Base-by-base conservation (phyloP, 2,329 filamentous ascomycete species). In the Helotiales sp. region DNA sequence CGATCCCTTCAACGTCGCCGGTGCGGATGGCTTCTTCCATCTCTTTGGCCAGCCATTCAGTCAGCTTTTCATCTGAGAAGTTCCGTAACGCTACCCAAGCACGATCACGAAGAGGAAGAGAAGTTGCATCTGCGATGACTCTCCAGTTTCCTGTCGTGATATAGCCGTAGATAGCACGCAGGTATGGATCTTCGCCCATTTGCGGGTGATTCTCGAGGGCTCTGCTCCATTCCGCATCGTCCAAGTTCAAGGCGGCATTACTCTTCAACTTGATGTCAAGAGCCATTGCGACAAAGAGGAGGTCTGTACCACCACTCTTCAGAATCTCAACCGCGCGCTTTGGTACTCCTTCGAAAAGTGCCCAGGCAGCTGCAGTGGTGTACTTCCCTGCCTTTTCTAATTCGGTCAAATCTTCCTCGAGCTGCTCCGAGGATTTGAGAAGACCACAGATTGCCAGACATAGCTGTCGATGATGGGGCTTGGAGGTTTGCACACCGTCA, bases 121-220 rank as follows among this genome's bases (percentile, higher is more conserved):
- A 91, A 22, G 85, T 82, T 75, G 93, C 91, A 70, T 90, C 86
- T 45, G 91, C 89, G 47, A 96, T 91, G 47, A 86, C 85, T 20
- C 86, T 82, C 93, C 93, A 96, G 76, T 93, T 86, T 4, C 90
- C 90, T 0, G 89, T 92, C 10, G 90, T 89, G 68, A 96, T 91
- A 71, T 92, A 89, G 2, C 89, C 89, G 26, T 93, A 92, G 57
- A 96, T 90, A 6, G 91, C 92, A 64, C 92, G 89, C 26, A 96
- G 85, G 75, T 94, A 95, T 0, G 92, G 90, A 73, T 96, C 91
- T 0, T 89, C 88, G 68, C 90, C 86, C 28, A 88, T 74, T 47
- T 74, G 71, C 13, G 75, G 69, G 63, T 76, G 71, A 26, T 71
- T 70, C 10, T 75, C 67, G 5, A 78, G 65, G 32, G 70, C 66